These are phyloP conservation scores for Thielaviopsis ethacetica DNA, from an alignment of 2,329 filamentous ascomycete species.

Conservation along the genomic window DNA sequence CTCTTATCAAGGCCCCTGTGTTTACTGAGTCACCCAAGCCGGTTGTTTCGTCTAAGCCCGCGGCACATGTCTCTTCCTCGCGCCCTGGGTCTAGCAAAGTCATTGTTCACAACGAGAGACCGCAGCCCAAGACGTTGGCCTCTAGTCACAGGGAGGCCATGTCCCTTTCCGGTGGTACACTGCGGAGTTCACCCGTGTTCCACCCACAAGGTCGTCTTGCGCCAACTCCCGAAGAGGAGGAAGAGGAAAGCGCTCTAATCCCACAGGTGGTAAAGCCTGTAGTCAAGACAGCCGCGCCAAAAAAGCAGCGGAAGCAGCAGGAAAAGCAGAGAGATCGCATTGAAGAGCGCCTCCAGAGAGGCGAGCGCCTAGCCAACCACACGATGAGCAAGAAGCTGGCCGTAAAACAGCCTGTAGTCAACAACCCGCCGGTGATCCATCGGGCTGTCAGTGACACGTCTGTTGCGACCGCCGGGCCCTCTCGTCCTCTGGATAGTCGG, in stretches of 20 bases:
- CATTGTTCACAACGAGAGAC: constrained; percentile 2
- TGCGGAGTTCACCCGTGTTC: neutral
- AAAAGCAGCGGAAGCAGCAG: constrained; percentile 4
- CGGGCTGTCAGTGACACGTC: neutral
- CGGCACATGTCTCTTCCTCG: neutral
- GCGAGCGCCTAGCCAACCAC: neutral
- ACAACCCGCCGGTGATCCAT: neutral
- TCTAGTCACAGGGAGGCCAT: neutral
- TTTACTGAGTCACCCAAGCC: neutral
- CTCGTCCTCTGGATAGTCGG: neutral
- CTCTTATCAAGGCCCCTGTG: neutral
- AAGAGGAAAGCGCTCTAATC: neutral
- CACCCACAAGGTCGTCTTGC: neutral
- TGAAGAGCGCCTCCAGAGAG: neutral
- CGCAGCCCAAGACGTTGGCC: neutral
- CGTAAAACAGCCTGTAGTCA: constrained; percentile 28
- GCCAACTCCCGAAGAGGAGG: constrained; percentile 5
- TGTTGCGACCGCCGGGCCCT: neutral
- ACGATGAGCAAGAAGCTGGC: constrained; percentile 28
- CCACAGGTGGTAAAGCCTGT: neutral
- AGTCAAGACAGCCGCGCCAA: neutral
- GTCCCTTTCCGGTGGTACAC: neutral
- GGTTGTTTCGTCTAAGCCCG: neutral
- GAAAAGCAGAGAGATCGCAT: neutral
- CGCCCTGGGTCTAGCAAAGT: neutral